Conservation (phyloP, 2,329 filamentous ascomycete species). For the Aspergillus udagawae region DNA sequence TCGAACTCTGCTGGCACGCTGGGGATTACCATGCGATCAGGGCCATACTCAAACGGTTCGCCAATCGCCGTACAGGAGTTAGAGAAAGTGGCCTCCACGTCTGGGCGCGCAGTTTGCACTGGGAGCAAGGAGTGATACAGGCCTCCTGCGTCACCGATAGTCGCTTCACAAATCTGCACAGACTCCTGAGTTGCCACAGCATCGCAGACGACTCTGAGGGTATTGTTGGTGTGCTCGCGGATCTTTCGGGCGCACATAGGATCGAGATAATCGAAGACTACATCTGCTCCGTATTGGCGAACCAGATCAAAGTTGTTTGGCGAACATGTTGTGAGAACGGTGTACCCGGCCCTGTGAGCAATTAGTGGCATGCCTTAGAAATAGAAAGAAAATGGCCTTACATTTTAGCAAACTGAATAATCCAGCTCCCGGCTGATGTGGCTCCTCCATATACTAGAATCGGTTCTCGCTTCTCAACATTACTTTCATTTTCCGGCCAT, state of each 20-base stretch:
- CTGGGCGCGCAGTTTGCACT: background rate
- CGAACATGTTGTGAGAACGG: background rate
- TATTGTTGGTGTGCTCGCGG: conserved; percentile 3
- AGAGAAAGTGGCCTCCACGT: background rate
- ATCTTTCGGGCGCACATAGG: conserved; percentile 6
- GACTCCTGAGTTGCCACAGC: background rate
- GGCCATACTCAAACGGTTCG: conserved; percentile 1
- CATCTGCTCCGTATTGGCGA: conserved; percentile 5
- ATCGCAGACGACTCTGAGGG: conserved; percentile 8
- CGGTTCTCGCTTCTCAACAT: background rate
- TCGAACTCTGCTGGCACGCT: background rate
- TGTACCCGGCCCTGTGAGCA: background rate
- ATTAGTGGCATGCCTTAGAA: background rate
- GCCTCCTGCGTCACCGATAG: conserved; percentile 7
- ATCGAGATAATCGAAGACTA: conserved; percentile 10
- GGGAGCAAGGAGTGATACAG: conserved; percentile 3
- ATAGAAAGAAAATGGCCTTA: background rate
- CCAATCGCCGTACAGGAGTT: background rate
- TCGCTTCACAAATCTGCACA: conserved; percentile 5
- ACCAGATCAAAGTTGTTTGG: conserved; percentile 5
- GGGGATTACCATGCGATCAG: background rate
- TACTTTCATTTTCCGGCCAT: background rate
- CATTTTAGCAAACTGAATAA: conserved; percentile 6
- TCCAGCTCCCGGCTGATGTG: background rate
- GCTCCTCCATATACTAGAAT: conserved; percentile 7